A percentile compares a stretch with the other conserved stretches of the same genome.
These are phyloP conservation scores for Pichia norvegensis DNA, from an alignment of 1,139 yeast species.

Conservation along the genomic window DNA sequence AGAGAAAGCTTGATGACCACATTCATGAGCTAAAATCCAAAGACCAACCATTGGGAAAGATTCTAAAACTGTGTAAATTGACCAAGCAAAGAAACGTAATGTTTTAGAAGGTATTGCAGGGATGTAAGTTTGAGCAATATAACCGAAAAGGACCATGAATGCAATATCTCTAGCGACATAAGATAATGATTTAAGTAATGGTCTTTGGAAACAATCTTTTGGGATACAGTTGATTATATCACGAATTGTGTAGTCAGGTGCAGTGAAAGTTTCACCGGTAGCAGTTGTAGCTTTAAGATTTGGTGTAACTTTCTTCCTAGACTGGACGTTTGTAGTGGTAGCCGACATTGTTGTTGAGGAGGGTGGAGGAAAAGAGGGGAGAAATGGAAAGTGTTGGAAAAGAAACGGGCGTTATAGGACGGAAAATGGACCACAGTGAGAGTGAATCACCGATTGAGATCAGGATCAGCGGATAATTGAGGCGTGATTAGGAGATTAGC, in stretches of 20 bases:
- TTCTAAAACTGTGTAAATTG: conserved; percentile 29
- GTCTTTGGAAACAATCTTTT: conserved; percentile 64
- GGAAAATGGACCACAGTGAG: too few species aligned
- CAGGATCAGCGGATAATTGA: too few species aligned
- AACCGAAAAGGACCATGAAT: conserved; percentile 44
- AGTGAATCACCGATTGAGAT: too few species aligned
- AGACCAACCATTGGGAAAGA: conserved; percentile 69
- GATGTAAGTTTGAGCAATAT: conserved; percentile 46
- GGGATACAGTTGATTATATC: conserved; percentile 70
- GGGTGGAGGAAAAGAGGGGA: not conserved
- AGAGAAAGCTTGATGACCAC: conserved; percentile 83
- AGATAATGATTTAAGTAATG: conserved; percentile 46
- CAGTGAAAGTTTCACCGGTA: conserved; percentile 57
- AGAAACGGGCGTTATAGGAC: not conserved
- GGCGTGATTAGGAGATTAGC: too few species aligned
- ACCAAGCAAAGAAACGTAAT: conserved; percentile 47
- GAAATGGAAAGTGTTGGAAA: not conserved
- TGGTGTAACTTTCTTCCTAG: conserved; percentile 8
- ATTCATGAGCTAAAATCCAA: conserved; percentile 87
- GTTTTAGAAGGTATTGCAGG: conserved; percentile 39
- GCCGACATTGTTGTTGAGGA: conserved; percentile 15
- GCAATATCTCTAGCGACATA: conserved; percentile 61
- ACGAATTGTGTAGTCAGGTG: conserved; percentile 68
- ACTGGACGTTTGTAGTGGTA: conserved; percentile 14
- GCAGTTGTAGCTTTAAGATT: conserved; percentile 44